phyloP scores from a whole-genome alignment of 345 rosid genomes.

The Ailanthus altissimus region DNA sequence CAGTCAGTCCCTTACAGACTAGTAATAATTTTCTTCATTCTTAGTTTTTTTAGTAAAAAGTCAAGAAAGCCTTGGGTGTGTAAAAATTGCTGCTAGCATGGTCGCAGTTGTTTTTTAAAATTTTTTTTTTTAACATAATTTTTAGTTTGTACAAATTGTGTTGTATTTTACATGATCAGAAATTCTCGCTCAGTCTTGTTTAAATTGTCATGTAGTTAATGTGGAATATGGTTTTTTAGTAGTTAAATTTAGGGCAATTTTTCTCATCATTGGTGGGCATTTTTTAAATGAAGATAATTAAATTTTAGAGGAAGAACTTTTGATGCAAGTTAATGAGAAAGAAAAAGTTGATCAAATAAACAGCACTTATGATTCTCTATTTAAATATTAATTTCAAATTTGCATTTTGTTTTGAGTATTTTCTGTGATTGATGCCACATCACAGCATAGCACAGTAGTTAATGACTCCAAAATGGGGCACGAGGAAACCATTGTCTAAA shows the following conservation, averaged over 20 bases:
- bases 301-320: slow-evolving; percentile 1
- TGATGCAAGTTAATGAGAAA: not conserved
- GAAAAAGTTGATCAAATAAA: not conserved
- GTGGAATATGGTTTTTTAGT: not conserved
- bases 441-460: not conserved
- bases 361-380: not conserved
- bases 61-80: not conserved
- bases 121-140: not conserved
- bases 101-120: not conserved
- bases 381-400: not conserved
- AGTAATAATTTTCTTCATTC: too few relatives aligned
- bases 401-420: not conserved
- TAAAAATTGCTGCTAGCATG: too few relatives aligned
- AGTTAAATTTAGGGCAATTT: not conserved
- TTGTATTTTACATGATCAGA: not conserved
- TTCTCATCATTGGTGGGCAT: not conserved
- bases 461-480: not conserved
- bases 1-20: too few relatives aligned
- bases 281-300: not conserved
- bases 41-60: too few relatives aligned
- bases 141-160: not conserved
- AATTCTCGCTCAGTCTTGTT: not conserved
- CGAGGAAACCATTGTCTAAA: not conserved
- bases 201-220: not conserved
- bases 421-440: not conserved